phyloP scores from a whole-genome alignment of 2,329 filamentous ascomycete genomes.

The Trichoderma pleuroti region DNA sequence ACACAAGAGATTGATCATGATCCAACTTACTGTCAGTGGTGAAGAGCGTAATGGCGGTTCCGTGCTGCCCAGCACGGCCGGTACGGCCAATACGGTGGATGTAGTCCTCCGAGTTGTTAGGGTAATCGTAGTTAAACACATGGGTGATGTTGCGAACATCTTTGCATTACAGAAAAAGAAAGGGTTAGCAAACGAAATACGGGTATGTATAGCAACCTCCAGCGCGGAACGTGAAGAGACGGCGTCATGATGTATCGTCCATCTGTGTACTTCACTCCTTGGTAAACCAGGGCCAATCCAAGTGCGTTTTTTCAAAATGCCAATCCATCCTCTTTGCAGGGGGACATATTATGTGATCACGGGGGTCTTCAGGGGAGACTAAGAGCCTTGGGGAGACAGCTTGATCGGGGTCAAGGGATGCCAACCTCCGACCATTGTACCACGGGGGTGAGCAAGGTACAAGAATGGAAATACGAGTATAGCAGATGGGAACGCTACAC shows the following conservation, averaged over 20 bases:
- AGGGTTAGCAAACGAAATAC: constrained; percentile 70
- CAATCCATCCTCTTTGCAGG: constrained; percentile 39
- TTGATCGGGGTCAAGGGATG: constrained; percentile 75
- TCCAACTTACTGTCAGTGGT: constrained; percentile 91
- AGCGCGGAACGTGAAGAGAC: constrained; percentile 48
- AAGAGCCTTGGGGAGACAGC: constrained; percentile 58
- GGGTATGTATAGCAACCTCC: constrained; percentile 57
- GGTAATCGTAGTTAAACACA: constrained; percentile 99
- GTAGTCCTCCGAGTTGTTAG: constrained; percentile 98
- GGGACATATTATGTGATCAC: constrained; percentile 46
- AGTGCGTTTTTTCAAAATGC: constrained; percentile 50
- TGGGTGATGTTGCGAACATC: constrained; percentile 99
- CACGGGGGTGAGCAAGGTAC: constrained; percentile 56
- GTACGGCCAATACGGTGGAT: constrained; percentile 97
- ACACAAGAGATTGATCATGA: not conserved
- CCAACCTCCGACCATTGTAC: constrained; percentile 75
- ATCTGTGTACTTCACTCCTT: constrained; percentile 52
- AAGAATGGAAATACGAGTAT: constrained; percentile 74
- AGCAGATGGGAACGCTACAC: constrained; percentile 50
- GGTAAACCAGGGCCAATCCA: constrained; percentile 55
- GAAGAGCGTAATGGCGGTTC: constrained; percentile 97
- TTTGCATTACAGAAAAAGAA: constrained; percentile 51
- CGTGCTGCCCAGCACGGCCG: constrained; percentile 87
- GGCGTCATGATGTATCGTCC: constrained; percentile 48
- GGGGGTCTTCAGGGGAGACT: constrained; percentile 50